Base-by-base conservation (phyloP, 2,329 filamentous ascomycete genomes). In the Colletotrichum eleusines region DNA sequence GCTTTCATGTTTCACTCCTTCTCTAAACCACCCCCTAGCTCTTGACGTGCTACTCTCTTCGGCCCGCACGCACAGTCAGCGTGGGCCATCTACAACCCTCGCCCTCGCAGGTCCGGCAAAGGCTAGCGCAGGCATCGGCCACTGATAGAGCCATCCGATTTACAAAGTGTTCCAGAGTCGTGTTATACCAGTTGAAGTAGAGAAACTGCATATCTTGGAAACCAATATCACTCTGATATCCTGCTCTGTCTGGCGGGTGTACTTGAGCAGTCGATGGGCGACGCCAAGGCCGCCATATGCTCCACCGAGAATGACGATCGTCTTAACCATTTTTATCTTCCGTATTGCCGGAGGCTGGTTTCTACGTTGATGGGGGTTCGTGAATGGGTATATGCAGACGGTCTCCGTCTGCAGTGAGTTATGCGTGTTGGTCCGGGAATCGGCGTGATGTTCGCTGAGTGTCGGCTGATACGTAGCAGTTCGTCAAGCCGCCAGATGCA, bases 171-270 rank as follows among this genome's bases (percentile, higher is more conserved):
- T 23, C 35, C 6, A 26, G 40, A 12, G 18, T 20, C 58, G 38
- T 35, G 11, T 4, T 40, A 8, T 58, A 18, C 33, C 51, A 63
- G 48, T 68, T 23, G 26, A 26, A n/a, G 23, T 40, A 8, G 31
- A 53, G 16, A 1, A 26, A 8, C 28, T 28, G 50, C 77, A 75
- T 79, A 88, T 87, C 81, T 87, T 87, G 63, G 86, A 86, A 54
- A 89, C 83, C 20, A 89, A 81, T 57, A 89, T 81, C 55, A 89
- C 86, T 74, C 87, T 87, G 48, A 87, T 75, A 57, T 87, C 83
- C 63, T 83, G 78, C 50, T 83, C 77, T 11, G 81, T 75, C 48
- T 81, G 81, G 54, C 78, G 79, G 1, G 84, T 84, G 74, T 88
- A 83, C 77, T 88, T 88, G 69, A 89, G 82, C 3, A 89, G 81